A percentile compares a stretch with the other conserved stretches of the same genome.
phyloP scores from a whole-genome alignment of 768 basidiomycete species.

The Pholiota conissans region DNA sequence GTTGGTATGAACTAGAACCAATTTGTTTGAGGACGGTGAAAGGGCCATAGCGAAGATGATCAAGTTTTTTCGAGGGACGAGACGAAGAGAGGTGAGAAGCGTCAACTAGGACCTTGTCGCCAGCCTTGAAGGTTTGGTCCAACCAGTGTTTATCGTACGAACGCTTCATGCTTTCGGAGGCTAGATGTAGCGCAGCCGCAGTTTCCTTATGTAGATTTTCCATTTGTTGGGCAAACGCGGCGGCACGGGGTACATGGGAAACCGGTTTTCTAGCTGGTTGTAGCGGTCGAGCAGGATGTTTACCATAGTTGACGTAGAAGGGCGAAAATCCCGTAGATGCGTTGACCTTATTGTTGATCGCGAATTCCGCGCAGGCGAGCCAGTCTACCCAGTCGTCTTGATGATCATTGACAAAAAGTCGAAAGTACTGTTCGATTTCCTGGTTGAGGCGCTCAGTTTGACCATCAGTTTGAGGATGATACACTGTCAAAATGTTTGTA shows the following conservation, averaged over 20 bases:
- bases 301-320: conserved; percentile 31
- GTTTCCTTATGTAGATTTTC: conserved; percentile 17
- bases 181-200: conserved; percentile 13
- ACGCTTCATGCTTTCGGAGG: conserved; percentile 20
- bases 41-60: conserved; percentile 23
- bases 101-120: conserved; percentile 19
- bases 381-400: conserved; percentile 32
- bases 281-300: conserved; percentile 15
- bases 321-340: conserved; percentile 25
- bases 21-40: conserved; percentile 22
- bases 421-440: conserved; percentile 28
- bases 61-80: conserved; percentile 19
- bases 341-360: conserved; percentile 28
- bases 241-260: conserved; percentile 19
- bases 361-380: conserved; percentile 31
- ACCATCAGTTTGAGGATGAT: conserved; percentile 35
- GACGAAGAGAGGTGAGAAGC: conserved; percentile 14
- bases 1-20: conserved; percentile 13
- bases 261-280: neutral
- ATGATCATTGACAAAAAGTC: conserved; percentile 23
- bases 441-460: conserved; percentile 32
- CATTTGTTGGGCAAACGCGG: conserved; percentile 22
- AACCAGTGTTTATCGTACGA: neutral
- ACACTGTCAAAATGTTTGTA: conserved; percentile 35
- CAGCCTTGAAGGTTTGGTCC: neutral